Evolutionary conservation across 306 rosid genomes (phyloP).

Genomic region (Casuarina glauca): DNA sequence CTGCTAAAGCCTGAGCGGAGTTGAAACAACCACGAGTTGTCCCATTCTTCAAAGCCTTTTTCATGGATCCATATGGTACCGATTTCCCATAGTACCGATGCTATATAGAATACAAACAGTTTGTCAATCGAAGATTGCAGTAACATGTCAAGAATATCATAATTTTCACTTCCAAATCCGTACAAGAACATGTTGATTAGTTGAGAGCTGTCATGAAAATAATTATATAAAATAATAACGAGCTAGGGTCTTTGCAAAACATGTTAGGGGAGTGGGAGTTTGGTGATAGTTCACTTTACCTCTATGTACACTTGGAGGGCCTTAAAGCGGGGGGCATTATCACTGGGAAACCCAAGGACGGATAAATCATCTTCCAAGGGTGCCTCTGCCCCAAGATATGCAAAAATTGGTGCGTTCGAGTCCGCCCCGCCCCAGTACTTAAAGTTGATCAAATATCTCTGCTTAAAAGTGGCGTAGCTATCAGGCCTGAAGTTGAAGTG

Average conservation of each 20-base stretch:
- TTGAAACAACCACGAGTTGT: constrained; percentile 42
- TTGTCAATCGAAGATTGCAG: not conserved
- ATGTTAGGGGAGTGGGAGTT: no score
- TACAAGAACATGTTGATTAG: no score
- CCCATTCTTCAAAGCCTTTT: constrained; percentile 41
- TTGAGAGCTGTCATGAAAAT: no score
- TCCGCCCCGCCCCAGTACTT: constrained; percentile 45
- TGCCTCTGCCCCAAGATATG: constrained; percentile 47
- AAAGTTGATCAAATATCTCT: constrained; percentile 41
- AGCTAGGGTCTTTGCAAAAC: no score
- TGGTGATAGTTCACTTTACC: constrained; percentile 27
- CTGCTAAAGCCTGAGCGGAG: constrained; percentile 64
- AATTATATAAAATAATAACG: no score
- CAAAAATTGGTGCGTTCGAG: constrained; percentile 50
- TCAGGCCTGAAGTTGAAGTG: constrained; percentile 57
- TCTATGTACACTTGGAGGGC: constrained; percentile 50
- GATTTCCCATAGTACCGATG: constrained; percentile 56
- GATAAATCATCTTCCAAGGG: constrained; percentile 19
- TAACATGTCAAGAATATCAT: no score
- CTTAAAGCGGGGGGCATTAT: constrained; percentile 41
- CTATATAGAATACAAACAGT: constrained; percentile 8
- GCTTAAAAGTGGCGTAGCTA: constrained; percentile 46
- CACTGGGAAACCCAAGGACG: constrained; percentile 30
- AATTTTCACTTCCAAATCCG: not conserved
- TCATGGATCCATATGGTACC: constrained; percentile 40